A percentile compares a stretch with the other conserved stretches of the same genome.
These are phyloP conservation scores for Aspergillus saccharolyticus DNA, from an alignment of 495 filamentous ascomycete species.

Conservation along the genomic window DNA sequence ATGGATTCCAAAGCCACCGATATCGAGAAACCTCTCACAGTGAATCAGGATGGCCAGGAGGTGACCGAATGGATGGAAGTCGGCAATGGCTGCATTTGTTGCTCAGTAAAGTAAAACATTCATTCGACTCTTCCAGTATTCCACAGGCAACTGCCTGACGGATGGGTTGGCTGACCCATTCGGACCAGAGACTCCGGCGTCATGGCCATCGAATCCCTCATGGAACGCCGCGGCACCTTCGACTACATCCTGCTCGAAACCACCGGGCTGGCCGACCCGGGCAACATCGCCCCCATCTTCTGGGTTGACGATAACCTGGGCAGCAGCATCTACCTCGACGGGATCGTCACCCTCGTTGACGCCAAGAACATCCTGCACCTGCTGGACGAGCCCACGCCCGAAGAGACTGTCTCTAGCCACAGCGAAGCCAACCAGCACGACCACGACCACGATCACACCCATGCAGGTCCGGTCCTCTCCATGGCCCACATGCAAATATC, in stretches of 20 bases:
- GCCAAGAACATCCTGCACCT: conserved; percentile 82
- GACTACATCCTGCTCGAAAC: conserved; percentile 99
- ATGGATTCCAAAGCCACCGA: conserved; percentile 73
- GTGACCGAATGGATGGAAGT: conserved; percentile 95
- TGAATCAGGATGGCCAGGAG: conserved; percentile 78
- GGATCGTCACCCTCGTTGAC: conserved; percentile 93
- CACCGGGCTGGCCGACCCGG: conserved; percentile 90
- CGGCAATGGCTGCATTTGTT: conserved; percentile 96
- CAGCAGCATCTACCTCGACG: conserved; percentile 91
- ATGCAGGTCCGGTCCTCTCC: conserved; percentile 62
- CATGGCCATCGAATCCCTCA: conserved; percentile 89
- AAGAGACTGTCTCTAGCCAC: conserved; percentile 42
- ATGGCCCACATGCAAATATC: conserved; percentile 95
- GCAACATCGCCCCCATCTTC: conserved; percentile 92
- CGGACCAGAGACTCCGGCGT: conserved; percentile 74
- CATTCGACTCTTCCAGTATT: background rate
- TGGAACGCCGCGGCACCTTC: conserved; percentile 88
- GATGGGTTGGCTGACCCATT: no score
- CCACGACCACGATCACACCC: conserved; percentile 45
- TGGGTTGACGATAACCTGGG: conserved; percentile 96
- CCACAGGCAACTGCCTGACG: conserved; percentile 1
- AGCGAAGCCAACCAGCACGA: conserved; percentile 25
- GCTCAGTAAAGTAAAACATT: conserved; percentile 82
- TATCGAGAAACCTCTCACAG: conserved; percentile 88
- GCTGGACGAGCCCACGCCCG: conserved; percentile 67